Conservation (phyloP, 768 basidiomycete genomes). For the Pholiota conissans region DNA sequence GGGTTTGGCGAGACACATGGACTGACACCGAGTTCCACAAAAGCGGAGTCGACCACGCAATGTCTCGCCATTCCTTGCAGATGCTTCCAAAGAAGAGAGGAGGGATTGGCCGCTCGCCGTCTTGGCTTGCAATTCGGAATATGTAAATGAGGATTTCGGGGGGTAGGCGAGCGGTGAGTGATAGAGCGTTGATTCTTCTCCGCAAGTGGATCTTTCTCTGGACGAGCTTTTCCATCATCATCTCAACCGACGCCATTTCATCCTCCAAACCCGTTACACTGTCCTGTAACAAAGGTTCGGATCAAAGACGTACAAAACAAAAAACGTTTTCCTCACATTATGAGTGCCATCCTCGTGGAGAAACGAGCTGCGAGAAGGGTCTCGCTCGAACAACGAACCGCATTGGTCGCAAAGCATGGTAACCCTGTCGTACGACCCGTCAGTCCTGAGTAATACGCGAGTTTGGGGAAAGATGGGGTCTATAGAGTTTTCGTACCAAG, state of each 20-base stretch:
- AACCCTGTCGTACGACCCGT: not conserved
- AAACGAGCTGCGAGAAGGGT: not conserved
- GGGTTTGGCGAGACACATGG: conserved; percentile 15
- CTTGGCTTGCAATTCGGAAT: conserved; percentile 14
- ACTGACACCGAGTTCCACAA: conserved; percentile 19
- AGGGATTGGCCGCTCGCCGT: not conserved
- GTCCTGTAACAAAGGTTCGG: not conserved
- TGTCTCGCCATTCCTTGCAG: conserved; percentile 20
- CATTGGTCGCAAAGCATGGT: not conserved
- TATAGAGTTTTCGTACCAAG: not conserved
- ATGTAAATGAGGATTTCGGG: conserved; percentile 21
- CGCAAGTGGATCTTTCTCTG: conserved; percentile 14
- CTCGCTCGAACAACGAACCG: not conserved
- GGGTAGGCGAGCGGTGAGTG: conserved; percentile 16
- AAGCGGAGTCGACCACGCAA: conserved; percentile 19
- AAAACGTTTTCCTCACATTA: not conserved
- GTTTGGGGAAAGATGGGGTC: not conserved
- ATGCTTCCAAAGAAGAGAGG: conserved; percentile 17
- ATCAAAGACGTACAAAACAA: not conserved
- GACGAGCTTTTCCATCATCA: conserved; percentile 17
- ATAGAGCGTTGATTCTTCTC: conserved; percentile 20
- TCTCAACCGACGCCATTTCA: conserved; percentile 20
- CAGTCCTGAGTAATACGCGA: not conserved
- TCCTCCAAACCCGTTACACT: conserved; percentile 11
- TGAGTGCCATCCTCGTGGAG: not conserved